Evolutionary conservation across 2,329 filamentous ascomycete genomes (phyloP).

Genomic region (Cercospora zeae-maydis): DNA sequence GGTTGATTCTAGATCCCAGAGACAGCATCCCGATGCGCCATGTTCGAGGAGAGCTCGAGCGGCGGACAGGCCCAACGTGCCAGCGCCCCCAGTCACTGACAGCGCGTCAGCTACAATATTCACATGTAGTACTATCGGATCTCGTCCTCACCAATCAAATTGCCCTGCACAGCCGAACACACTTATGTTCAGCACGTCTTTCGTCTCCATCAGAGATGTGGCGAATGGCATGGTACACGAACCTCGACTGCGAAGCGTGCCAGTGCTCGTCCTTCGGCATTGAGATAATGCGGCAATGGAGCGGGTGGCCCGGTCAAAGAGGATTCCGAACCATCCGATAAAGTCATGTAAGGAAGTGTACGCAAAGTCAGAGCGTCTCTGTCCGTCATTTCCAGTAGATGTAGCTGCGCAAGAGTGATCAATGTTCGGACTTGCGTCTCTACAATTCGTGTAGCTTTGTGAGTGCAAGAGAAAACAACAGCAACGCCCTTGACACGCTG

Average conservation of each 20-base stretch:
- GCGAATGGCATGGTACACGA: background rate
- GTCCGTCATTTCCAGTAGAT: conserved; percentile 31
- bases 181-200: background rate
- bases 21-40: conserved; percentile 55
- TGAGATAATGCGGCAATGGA: conserved; percentile 43
- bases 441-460: too few species aligned
- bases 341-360: conserved; percentile 48
- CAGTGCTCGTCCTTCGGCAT: conserved; percentile 42
- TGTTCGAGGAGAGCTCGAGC: conserved; percentile 66
- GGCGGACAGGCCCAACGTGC: conserved; percentile 58
- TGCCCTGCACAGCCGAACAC: conserved; percentile 37
- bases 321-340: conserved; percentile 43
- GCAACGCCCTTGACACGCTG: background rate
- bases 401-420: background rate
- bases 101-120: background rate
- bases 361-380: conserved; percentile 45
- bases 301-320: conserved; percentile 47
- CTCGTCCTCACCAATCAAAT: conserved; percentile 48
- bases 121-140: background rate
- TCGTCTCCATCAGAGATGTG: background rate
- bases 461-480: background rate
- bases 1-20: conserved; percentile 57
- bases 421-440: too few species aligned
- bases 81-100: conserved; percentile 62
- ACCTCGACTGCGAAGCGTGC: conserved; percentile 49